A percentile compares a stretch with the other conserved stretches of the same genome.
Evolutionary conservation across 1,139 yeast genomes (phyloP).

Genomic region (Entelexis paramagnoliae): DNA sequence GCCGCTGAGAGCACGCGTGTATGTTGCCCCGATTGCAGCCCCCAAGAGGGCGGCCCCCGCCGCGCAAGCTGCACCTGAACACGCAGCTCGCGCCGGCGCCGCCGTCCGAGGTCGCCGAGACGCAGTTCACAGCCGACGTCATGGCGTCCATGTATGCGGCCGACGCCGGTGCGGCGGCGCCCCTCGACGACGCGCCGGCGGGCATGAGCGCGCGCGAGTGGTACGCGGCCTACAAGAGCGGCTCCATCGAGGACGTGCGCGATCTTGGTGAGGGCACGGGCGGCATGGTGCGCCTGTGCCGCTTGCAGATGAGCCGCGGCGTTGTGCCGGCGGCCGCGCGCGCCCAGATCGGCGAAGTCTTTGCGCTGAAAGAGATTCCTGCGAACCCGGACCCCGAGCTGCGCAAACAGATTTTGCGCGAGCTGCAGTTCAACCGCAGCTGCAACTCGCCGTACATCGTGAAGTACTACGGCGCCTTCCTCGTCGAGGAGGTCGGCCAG

Average conservation of each 20-base stretch:
- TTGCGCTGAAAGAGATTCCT: slow-evolving; percentile 74
- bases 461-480: slow-evolving; percentile 82
- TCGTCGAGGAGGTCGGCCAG: slow-evolving; percentile 63
- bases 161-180: neutral
- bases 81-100: slow-evolving; percentile 10
- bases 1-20: neutral
- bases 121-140: slow-evolving; percentile 21
- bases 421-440: slow-evolving; percentile 72
- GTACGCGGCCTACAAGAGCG: slow-evolving; percentile 51
- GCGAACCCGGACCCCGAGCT: slow-evolving; percentile 75
- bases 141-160: slow-evolving; percentile 16
- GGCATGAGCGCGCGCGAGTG: slow-evolving; percentile 69
- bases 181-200: slow-evolving; percentile 22
- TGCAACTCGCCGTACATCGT: slow-evolving; percentile 81
- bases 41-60: slow-evolving; percentile 20
- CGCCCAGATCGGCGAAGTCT: slow-evolving; percentile 27
- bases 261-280: slow-evolving; percentile 90
- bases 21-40: slow-evolving; percentile 23
- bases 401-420: slow-evolving; percentile 76
- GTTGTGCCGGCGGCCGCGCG: slow-evolving; percentile 34
- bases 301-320: slow-evolving; percentile 38
- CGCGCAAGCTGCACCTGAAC: slow-evolving; percentile 18
- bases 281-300: slow-evolving; percentile 78
- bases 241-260: slow-evolving; percentile 50
- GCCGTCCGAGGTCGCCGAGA: slow-evolving; percentile 4